Evolutionary conservation across 306 rosid genomes (phyloP), one percentile per base, ranked within the genome.

Genomic region (Mimosa bimucronata): DNA sequence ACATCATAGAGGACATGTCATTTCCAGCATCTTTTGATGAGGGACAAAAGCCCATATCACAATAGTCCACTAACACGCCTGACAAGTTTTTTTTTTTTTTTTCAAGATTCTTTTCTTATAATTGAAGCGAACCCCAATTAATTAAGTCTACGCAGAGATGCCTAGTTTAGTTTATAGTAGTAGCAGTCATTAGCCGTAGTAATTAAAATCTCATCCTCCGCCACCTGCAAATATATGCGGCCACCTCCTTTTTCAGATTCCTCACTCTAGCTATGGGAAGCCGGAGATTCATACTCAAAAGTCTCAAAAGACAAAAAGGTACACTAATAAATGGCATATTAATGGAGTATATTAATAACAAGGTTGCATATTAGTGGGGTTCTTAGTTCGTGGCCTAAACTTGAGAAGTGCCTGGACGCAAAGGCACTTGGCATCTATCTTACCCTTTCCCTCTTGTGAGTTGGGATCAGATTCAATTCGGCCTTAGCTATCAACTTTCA

Each of bases 381-480:
- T 73, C 74, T 23, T 5, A n/a, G 73, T 67, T 79, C 48, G 48
- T 21, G 77, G 77, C 37, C 48, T 34, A 73, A 53, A 31, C 66
- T n/a, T 52, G 74, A 73, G 83, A 46, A 80, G 65, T 13, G 26
- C 57, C 74, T 12, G 34, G 75, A 80, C 74, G 83, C 60, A 80
- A 80, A 80, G 83, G 78, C 75, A 9, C 31, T 18, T 58, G 71
- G 71, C 71, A 79, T 79, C 65, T 78, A 34, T 40, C 13, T 58
- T 58, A 53, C 55, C 55, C 55, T 48, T 42, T 79, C 45, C 71
- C 62, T 29, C 21, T 34, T 78, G 46, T 28, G 14, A 16, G 2
- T 11, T 48, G 74, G 79, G 83, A 80, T 80, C 83, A 37, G 83
- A 80, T 80, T 80, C 83, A 80, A 73, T 64, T 80, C 74, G 57